A percentile compares a stretch with the other conserved stretches of the same genome.
Conservation (phyloP, 2,329 filamentous ascomycete genomes). For the Didymella exigua region DNA sequence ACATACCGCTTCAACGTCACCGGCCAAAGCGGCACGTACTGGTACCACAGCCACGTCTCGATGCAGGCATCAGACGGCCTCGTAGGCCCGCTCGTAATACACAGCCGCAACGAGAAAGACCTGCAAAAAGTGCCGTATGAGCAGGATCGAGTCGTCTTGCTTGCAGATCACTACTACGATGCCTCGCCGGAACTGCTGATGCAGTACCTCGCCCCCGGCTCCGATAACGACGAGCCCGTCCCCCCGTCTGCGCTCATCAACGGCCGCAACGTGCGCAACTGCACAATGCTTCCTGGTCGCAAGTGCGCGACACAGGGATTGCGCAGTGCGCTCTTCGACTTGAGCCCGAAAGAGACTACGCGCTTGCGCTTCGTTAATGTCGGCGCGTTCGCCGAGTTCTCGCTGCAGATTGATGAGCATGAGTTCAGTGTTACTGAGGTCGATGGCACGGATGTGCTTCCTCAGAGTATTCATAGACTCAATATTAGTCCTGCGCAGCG, state of each 20-base stretch:
- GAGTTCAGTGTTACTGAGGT: constrained; percentile 67
- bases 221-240: constrained; percentile 63
- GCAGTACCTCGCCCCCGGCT: constrained; percentile 58
- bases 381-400: constrained; percentile 67
- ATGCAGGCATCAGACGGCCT: constrained; percentile 52
- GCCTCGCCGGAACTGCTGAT: constrained; percentile 54
- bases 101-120: constrained; percentile 49
- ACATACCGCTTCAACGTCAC: constrained; percentile 45
- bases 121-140: constrained; percentile 51
- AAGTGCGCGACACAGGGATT: constrained; percentile 44
- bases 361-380: constrained; percentile 75
- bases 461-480: constrained; percentile 61
- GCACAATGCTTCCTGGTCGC: constrained; percentile 43
- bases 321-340: constrained; percentile 38
- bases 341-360: constrained; percentile 64
- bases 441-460: constrained; percentile 67
- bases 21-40: constrained; percentile 43
- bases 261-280: constrained; percentile 48
- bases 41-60: constrained; percentile 48
- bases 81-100: constrained; percentile 46
- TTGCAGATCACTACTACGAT: constrained; percentile 73
- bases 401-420: constrained; percentile 68
- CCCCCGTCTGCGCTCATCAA: constrained; percentile 54
- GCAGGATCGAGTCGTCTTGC: constrained; percentile 65
- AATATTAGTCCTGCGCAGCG: constrained; percentile 71